These are phyloP conservation scores for Cytospora schulzeri DNA, from an alignment of 2,329 filamentous ascomycete genomes.

Conservation along the genomic window DNA sequence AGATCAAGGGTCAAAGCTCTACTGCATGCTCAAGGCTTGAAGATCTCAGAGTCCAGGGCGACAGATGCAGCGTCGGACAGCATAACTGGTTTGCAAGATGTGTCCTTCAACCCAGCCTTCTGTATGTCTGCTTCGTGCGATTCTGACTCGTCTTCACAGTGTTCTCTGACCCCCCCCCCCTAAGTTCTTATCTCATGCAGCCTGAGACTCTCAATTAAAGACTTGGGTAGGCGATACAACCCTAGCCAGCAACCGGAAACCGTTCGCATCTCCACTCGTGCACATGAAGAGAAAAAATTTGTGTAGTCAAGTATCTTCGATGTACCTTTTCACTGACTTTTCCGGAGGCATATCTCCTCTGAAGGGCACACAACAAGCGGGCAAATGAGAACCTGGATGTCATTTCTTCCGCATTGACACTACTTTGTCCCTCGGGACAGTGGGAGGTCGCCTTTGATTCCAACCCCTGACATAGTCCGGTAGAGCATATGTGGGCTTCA, in stretches of 20 bases:
- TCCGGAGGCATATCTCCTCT: background rate
- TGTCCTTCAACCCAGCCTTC: background rate
- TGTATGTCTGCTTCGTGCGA: background rate
- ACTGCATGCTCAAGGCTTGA: background rate
- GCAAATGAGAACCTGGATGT: conserved; percentile 8
- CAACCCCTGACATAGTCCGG: background rate
- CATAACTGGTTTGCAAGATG: background rate
- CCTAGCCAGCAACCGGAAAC: conserved; percentile 2
- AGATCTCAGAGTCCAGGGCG: background rate
- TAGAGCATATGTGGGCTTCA: conserved; percentile 8
- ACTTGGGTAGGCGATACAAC: background rate
- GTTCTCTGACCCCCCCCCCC: background rate
- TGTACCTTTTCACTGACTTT: conserved; percentile 10
- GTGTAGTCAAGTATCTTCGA: conserved; percentile 16
- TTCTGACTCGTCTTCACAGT: background rate
- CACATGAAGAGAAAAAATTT: conserved; percentile 23
- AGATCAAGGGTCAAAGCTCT: background rate
- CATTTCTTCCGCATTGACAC: conserved; percentile 15
- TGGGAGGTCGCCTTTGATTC: background rate
- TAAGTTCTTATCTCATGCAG: background rate
- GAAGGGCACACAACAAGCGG: conserved; percentile 13
- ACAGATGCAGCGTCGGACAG: background rate
- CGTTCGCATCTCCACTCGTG: conserved; percentile 22
- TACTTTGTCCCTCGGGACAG: conserved; percentile 7
- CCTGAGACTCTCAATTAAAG: background rate